Evolutionary conservation across 345 rosid genomes (phyloP).

Genomic region (Salix arbutifolia): DNA sequence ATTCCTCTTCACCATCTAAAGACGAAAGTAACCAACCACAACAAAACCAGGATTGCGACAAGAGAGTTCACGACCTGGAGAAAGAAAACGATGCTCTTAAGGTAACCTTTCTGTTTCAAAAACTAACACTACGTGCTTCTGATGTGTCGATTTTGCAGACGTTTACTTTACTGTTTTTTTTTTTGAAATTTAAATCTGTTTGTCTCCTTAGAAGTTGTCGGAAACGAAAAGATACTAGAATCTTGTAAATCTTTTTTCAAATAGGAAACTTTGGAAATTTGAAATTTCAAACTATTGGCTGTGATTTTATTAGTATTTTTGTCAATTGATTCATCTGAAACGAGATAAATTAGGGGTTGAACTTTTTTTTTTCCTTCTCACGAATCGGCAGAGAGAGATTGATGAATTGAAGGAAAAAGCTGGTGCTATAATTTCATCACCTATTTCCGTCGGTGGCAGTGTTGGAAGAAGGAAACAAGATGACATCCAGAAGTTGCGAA

Average conservation of each 20-base stretch:
- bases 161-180: background rate
- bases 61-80: constrained; percentile 14
- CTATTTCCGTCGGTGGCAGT: constrained; percentile 1
- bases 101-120: background rate
- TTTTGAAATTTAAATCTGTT: background rate
- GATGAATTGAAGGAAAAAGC: constrained; percentile 14
- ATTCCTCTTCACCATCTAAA: constrained; percentile 25
- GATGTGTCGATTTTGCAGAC: background rate
- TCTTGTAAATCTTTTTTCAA: too few species aligned
- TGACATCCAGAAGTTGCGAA: constrained; percentile 4
- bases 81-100: constrained; percentile 23
- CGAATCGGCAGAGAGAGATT: constrained; percentile 17
- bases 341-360: too few species aligned
- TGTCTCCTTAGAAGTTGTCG: constrained; percentile 11
- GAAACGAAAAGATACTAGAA: background rate
- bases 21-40: constrained; percentile 2
- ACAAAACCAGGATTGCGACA: constrained; percentile 4
- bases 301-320: background rate
- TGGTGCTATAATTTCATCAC: background rate
- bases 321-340: too few species aligned
- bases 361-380: background rate
- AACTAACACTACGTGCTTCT: too few species aligned
- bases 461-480: constrained; percentile 4
- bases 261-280: background rate
- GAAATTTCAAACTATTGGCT: background rate